These are phyloP conservation scores for Guadua angustifolia DNA, from an alignment of 176 grass and related monocot genomes.

Conservation along the genomic window DNA sequence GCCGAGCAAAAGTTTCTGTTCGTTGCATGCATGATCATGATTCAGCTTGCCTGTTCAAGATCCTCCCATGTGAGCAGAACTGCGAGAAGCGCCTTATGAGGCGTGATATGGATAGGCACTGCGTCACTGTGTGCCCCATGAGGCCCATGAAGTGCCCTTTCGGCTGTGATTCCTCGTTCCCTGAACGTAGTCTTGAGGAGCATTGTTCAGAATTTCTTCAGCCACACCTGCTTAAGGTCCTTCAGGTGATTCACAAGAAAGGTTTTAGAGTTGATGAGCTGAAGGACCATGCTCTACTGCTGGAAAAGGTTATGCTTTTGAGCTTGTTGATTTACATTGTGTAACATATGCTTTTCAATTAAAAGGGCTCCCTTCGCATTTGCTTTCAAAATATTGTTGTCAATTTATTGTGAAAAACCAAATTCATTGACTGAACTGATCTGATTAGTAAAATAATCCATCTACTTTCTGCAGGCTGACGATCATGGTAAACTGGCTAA, in stretches of 20 bases:
- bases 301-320: conserved; percentile 72
- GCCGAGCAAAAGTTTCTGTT: conserved; percentile 56
- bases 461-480: conserved; percentile 50
- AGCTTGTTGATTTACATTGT: conserved; percentile 11
- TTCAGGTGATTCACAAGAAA: conserved; percentile 71
- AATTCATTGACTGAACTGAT: background rate
- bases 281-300: conserved; percentile 48
- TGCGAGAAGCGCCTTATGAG: conserved; percentile 65
- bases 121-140: conserved; percentile 83
- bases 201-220: conserved; percentile 67
- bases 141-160: conserved; percentile 89
- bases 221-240: conserved; percentile 60
- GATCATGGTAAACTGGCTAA: conserved; percentile 53
- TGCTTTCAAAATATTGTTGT: background rate
- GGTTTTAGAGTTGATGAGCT: conserved; percentile 55
- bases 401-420: background rate
- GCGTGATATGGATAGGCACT: conserved; percentile 87
- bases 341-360: background rate
- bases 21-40: conserved; percentile 65
- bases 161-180: conserved; percentile 68
- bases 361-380: background rate
- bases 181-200: conserved; percentile 54
- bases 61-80: conserved; percentile 77
- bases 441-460: background rate
- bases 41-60: conserved; percentile 59